These are phyloP conservation scores for Diaporthe destruens DNA, from an alignment of 2,329 filamentous ascomycete genomes.

Conservation along the genomic window DNA sequence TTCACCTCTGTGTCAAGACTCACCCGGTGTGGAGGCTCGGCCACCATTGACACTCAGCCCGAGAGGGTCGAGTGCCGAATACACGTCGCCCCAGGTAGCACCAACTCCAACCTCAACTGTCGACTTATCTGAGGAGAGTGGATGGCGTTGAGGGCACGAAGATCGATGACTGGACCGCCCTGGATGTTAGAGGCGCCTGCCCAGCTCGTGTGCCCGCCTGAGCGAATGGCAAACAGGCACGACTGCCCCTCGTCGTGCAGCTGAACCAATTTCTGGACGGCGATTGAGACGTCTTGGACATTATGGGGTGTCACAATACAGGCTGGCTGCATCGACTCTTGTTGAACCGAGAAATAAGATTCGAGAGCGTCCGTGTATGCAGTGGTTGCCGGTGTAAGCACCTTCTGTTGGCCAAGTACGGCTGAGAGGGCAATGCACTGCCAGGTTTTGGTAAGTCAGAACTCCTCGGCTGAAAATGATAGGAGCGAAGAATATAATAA, in stretches of 20 bases:
- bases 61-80: constrained; percentile 38
- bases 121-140: background rate
- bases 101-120: constrained; percentile 35
- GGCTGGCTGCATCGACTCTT: background rate
- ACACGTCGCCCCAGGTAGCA: constrained; percentile 1
- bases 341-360: constrained; percentile 21
- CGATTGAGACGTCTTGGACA: background rate
- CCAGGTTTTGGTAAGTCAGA: background rate
- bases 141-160: background rate
- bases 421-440: constrained; percentile 6
- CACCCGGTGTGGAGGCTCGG: constrained; percentile 30
- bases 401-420: constrained; percentile 1
- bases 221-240: constrained; percentile 20
- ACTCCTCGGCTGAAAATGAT: background rate
- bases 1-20: constrained; percentile 54
- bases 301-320: constrained; percentile 6
- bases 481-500: background rate
- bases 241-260: background rate
- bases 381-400: background rate
- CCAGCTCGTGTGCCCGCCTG: constrained; percentile 25
- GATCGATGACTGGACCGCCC: constrained; percentile 28
- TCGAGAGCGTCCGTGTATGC: constrained; percentile 7
- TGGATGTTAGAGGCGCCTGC: constrained; percentile 3
- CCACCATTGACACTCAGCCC: constrained; percentile 40
- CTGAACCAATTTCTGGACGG: constrained; percentile 6